Conservation (phyloP, 176 grass and related monocot genomes). For the Oryza nivara region DNA sequence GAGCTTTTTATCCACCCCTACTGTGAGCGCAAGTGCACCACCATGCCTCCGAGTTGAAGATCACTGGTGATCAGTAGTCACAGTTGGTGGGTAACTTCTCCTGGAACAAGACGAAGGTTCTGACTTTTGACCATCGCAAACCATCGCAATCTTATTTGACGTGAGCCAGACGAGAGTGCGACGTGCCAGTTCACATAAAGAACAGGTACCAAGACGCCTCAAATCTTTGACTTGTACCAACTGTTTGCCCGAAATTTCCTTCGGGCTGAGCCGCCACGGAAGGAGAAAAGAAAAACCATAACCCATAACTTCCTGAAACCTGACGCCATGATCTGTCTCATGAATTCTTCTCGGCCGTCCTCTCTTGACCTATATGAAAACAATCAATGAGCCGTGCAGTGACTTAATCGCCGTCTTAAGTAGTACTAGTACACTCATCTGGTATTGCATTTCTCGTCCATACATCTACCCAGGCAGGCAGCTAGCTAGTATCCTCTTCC, state of each 20-base stretch:
- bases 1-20: too few species aligned
- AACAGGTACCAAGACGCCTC: not conserved
- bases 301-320: not conserved
- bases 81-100: not conserved
- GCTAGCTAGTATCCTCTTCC: not conserved
- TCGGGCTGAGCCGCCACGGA: conserved; percentile 1
- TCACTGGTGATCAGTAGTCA: not conserved
- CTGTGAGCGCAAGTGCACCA: not conserved
- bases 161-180: not conserved
- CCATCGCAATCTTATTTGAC: not conserved
- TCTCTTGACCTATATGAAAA: conserved; percentile 33
- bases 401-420: not conserved
- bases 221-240: conserved; percentile 35
- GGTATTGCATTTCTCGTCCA: not conserved
- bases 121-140: conserved; percentile 17
- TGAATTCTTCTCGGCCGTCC: conserved; percentile 24
- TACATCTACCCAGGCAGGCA: not conserved
- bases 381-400: not conserved
- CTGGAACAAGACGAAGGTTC: not conserved
- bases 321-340: not conserved
- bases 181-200: not conserved
- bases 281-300: not conserved
- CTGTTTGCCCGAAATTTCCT: not conserved
- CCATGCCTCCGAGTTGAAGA: not conserved
- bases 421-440: not conserved